phyloP scores from a whole-genome alignment of 2,329 filamentous ascomycete species.

The Pseudogymnoascus sp. region DNA sequence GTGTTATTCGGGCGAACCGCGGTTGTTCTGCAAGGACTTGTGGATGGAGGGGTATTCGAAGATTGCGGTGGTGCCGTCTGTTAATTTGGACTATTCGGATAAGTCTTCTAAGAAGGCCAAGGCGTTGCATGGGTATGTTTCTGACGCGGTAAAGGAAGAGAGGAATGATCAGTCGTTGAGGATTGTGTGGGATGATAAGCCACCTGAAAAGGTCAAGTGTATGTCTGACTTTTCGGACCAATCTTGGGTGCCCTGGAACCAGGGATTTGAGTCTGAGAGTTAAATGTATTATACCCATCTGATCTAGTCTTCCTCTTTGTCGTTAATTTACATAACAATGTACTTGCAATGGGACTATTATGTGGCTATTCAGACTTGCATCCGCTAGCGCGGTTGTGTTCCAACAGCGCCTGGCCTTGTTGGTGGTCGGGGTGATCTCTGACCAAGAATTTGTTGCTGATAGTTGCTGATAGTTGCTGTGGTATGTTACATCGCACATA shows the following conservation, averaged over 20 bases:
- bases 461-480: not conserved
- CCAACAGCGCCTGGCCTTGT: not conserved
- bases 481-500: too few relatives aligned
- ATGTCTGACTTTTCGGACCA: slow-evolving; percentile 16
- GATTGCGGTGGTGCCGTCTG: slow-evolving; percentile 50
- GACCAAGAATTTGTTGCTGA: not conserved
- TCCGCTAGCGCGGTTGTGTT: not conserved
- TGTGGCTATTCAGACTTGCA: not conserved
- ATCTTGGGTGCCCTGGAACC: slow-evolving; percentile 17
- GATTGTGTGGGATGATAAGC: slow-evolving; percentile 17
- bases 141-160: slow-evolving; percentile 31
- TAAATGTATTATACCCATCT: not conserved
- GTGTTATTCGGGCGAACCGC: slow-evolving; percentile 50
- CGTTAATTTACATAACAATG: not conserved
- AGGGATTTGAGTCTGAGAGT: not conserved
- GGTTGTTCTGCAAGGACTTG: slow-evolving; percentile 52
- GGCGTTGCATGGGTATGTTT: slow-evolving; percentile 43
- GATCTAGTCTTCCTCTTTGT: not conserved
- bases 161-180: slow-evolving; percentile 6
- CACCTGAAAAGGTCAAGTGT: slow-evolving; percentile 19
- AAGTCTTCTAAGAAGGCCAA: slow-evolving; percentile 42
- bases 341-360: not conserved
- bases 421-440: not conserved
- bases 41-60: slow-evolving; percentile 45
- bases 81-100: slow-evolving; percentile 51